Percentiles rank a stretch among this genome's conserved stretches.
These are phyloP conservation scores for Termitomyces heimii DNA, from an alignment of 768 basidiomycete species.

Conservation along the genomic window DNA sequence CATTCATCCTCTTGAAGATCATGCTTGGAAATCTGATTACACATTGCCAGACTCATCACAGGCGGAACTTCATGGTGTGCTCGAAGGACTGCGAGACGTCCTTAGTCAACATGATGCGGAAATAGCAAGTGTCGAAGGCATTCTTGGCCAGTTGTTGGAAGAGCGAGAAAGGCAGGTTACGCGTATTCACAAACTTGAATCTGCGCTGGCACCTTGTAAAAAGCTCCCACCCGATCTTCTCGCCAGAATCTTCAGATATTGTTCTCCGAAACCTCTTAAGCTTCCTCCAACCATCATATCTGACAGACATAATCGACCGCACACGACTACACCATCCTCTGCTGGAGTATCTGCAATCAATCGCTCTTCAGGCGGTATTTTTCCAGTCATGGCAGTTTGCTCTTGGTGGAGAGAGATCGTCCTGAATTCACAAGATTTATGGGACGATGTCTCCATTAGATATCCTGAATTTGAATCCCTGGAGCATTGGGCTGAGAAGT, in stretches of 20 bases:
- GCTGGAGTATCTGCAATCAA: too few species aligned
- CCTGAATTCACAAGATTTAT: background rate
- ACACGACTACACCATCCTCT: background rate
- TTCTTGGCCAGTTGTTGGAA: background rate
- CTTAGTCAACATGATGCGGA: background rate
- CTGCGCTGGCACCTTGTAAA: conserved; percentile 1
- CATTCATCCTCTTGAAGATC: background rate
- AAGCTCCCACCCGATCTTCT: conserved; percentile 5
- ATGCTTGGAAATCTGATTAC: conserved; percentile 1
- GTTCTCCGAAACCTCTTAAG: background rate
- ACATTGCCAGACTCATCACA: background rate
- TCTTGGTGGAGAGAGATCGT: conserved; percentile 7
- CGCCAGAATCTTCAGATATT: background rate
- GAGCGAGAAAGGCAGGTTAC: background rate
- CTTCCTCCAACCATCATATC: background rate
- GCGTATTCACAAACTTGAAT: conserved; percentile 1
- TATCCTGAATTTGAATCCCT: background rate
- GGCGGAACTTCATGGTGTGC: background rate
- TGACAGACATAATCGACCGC: background rate
- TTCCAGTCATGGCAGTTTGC: background rate
- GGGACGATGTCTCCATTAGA: background rate
- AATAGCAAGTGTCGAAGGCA: background rate
- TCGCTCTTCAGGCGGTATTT: background rate
- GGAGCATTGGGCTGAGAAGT: background rate
- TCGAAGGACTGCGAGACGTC: background rate